phyloP scores from a whole-genome alignment of 176 grass and related monocot species.

The Carex scoparia region DNA sequence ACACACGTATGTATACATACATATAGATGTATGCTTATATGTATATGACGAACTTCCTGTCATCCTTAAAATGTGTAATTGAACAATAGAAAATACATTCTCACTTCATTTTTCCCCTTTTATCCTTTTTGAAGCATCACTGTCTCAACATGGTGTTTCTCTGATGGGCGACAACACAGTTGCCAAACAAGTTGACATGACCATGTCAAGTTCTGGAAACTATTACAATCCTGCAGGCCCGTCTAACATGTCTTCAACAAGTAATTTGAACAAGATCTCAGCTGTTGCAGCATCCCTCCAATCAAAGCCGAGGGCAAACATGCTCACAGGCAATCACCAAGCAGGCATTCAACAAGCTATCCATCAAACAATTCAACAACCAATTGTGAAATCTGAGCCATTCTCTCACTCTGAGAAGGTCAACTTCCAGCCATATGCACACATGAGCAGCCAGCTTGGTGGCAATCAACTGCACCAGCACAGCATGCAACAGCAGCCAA shows the following conservation, averaged over 20 bases:
- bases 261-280: conserved; percentile 48
- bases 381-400: conserved; percentile 63
- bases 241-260: conserved; percentile 52
- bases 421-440: conserved; percentile 61
- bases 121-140: conserved; percentile 31
- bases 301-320: conserved; percentile 59
- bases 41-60: not conserved
- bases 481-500: conserved; percentile 43
- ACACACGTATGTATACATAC: too few relatives aligned
- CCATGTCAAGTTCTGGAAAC: conserved; percentile 50
- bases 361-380: conserved; percentile 65
- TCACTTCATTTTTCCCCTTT: not conserved
- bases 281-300: conserved; percentile 46
- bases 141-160: conserved; percentile 31
- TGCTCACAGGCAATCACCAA: conserved; percentile 54
- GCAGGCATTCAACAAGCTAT: conserved; percentile 46
- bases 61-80: not conserved
- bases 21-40: not conserved
- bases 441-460: conserved; percentile 55
- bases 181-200: conserved; percentile 21
- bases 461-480: conserved; percentile 66
- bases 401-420: conserved; percentile 68
- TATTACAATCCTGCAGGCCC: conserved; percentile 50
- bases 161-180: conserved; percentile 24
- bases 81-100: not conserved